Evolutionary conservation across 2,329 filamentous ascomycete genomes (phyloP).

Genomic region (Verticillium isaacii): DNA sequence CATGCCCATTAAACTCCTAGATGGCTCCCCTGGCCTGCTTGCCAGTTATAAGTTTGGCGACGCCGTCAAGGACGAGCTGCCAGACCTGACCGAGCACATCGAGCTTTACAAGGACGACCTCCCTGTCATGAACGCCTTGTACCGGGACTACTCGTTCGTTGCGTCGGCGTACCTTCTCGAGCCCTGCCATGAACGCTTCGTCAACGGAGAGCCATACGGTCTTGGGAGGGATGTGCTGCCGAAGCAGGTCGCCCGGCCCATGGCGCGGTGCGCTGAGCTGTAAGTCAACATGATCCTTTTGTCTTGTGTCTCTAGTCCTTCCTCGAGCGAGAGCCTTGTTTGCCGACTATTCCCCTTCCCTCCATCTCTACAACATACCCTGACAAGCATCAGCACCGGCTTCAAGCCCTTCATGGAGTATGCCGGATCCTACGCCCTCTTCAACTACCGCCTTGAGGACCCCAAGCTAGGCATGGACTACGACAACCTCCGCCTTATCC

Average conservation of each 20-base stretch:
- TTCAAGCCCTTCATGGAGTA: slow-evolving; percentile 95
- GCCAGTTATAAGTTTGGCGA: slow-evolving; percentile 70
- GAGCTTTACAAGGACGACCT: slow-evolving; percentile 71
- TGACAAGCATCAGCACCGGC: slow-evolving; percentile 41
- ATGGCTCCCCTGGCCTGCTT: slow-evolving; percentile 72
- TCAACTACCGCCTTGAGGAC: slow-evolving; percentile 60
- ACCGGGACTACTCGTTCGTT: slow-evolving; percentile 88
- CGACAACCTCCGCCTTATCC: slow-evolving; percentile 73
- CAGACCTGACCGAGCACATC: slow-evolving; percentile 69
- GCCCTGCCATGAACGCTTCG: slow-evolving; percentile 74
- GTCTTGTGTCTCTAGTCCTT: background rate
- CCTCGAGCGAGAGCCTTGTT: background rate
- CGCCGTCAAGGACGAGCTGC: slow-evolving; percentile 67
- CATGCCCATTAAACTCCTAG: slow-evolving; percentile 73
- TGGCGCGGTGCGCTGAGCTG: slow-evolving; percentile 80
- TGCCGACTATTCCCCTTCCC: background rate
- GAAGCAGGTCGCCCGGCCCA: slow-evolving; percentile 69
- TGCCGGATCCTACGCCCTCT: slow-evolving; percentile 63
- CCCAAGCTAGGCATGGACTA: slow-evolving; percentile 54
- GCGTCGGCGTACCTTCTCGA: slow-evolving; percentile 87
- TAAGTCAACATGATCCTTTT: slow-evolving; percentile 40
- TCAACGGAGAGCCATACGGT: slow-evolving; percentile 72
- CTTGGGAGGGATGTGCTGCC: slow-evolving; percentile 72
- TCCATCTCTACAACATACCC: background rate
- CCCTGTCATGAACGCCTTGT: slow-evolving; percentile 77